These are phyloP conservation scores for Reticulascus tulasneorum DNA, from an alignment of 2,329 filamentous ascomycete genomes.

Conservation along the genomic window DNA sequence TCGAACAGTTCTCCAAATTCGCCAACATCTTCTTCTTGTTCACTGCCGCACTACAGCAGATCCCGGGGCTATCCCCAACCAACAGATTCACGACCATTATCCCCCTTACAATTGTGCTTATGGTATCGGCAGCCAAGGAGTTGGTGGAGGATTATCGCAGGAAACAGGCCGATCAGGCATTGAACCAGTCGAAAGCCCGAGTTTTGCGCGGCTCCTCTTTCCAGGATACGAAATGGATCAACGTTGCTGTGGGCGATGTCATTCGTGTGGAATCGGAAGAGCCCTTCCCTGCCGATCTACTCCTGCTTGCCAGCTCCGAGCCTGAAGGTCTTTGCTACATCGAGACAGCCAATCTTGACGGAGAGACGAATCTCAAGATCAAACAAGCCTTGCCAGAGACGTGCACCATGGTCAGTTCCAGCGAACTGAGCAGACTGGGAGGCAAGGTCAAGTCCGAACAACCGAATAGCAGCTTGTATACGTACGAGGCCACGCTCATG, in stretches of 20 bases:
- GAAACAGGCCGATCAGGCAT: constrained; percentile 76
- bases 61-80: constrained; percentile 89
- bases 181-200: constrained; percentile 84
- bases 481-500: constrained; percentile 93
- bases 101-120: constrained; percentile 81
- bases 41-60: constrained; percentile 90
- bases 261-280: constrained; percentile 91
- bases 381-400: constrained; percentile 97
- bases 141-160: constrained; percentile 89
- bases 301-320: constrained; percentile 89
- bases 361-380: constrained; percentile 97
- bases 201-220: constrained; percentile 83
- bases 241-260: constrained; percentile 88
- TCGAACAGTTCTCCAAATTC: constrained; percentile 98
- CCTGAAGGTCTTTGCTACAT: constrained; percentile 98
- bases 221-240: constrained; percentile 86
- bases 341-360: constrained; percentile 95
- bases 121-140: constrained; percentile 96
- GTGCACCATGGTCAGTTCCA: constrained; percentile 76
- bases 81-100: constrained; percentile 96
- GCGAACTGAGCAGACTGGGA: constrained; percentile 78
- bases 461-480: constrained; percentile 97
- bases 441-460: constrained; percentile 91
- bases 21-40: constrained; percentile 99
- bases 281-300: constrained; percentile 89